These are phyloP conservation scores for Kockovaella imperatae DNA, from an alignment of 768 basidiomycete species.

Conservation along the genomic window DNA sequence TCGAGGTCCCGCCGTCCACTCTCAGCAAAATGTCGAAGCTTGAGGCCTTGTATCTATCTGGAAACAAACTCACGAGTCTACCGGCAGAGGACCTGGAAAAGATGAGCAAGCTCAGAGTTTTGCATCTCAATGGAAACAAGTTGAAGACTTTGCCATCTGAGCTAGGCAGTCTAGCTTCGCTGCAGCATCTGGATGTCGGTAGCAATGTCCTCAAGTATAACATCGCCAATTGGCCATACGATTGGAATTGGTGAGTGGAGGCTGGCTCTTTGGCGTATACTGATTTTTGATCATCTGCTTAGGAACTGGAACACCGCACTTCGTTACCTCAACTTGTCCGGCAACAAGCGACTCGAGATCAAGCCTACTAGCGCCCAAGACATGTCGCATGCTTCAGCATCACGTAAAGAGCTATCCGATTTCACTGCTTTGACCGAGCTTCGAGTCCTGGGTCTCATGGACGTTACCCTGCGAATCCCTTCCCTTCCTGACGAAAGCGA, in stretches of 20 bases:
- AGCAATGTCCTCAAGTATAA: conserved; percentile 93
- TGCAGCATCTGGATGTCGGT: conserved; percentile 82
- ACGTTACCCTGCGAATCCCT: conserved; percentile 64
- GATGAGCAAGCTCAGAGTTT: conserved; percentile 58
- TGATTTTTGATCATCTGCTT: not conserved
- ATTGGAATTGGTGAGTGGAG: conserved; percentile 87
- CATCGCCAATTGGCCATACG: conserved; percentile 95
- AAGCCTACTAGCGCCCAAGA: conserved; percentile 58
- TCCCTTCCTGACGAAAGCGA: conserved; percentile 56
- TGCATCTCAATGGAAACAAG: conserved; percentile 90
- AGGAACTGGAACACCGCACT: conserved; percentile 97
- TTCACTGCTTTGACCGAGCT: conserved; percentile 81
- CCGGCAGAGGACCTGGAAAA: conserved; percentile 80
- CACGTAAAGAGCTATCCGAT: conserved; percentile 57
- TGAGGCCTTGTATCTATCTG: conserved; percentile 83
- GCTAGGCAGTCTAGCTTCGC: conserved; percentile 66
- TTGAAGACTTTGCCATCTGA: conserved; percentile 87
- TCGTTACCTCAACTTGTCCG: conserved; percentile 89
- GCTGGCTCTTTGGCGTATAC: not conserved
- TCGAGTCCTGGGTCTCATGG: conserved; percentile 92
- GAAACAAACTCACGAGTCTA: conserved; percentile 84
- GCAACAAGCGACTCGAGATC: conserved; percentile 93
- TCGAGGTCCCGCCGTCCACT: conserved; percentile 72
- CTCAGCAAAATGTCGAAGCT: conserved; percentile 61
- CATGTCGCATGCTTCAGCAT: conserved; percentile 42